phyloP scores from a whole-genome alignment of 2,329 filamentous ascomycete genomes.

The Paracamarosporium sp. region DNA sequence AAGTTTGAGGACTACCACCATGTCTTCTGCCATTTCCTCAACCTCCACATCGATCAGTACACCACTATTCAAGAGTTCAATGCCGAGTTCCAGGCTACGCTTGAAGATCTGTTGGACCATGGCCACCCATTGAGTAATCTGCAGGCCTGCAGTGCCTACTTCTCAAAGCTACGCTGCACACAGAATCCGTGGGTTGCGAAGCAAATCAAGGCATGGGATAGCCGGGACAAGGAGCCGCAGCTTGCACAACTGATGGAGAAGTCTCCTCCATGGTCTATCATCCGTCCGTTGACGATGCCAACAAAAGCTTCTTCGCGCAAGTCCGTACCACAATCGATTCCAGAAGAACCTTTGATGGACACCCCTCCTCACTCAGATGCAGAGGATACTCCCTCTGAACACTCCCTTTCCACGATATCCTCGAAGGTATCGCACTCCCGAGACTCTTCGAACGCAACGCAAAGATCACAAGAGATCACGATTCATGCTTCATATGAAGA shows the following conservation, averaged over 20 bases:
- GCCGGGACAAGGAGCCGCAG: constrained; percentile 23
- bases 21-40: constrained; percentile 46
- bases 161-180: constrained; percentile 45
- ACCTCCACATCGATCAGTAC: constrained; percentile 45
- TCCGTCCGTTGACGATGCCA: constrained; percentile 32
- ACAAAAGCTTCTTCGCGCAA: constrained; percentile 16
- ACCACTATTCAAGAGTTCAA: constrained; percentile 42
- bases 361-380: constrained; percentile 24
- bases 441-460: constrained; percentile 26
- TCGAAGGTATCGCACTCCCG: constrained; percentile 28
- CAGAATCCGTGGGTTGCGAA: constrained; percentile 46
- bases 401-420: constrained; percentile 21
- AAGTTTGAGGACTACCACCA: constrained; percentile 46
- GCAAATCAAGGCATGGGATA: constrained; percentile 40
- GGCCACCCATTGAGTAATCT: constrained; percentile 40
- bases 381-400: constrained; percentile 20
- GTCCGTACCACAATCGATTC: constrained; percentile 25
- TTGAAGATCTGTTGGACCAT: constrained; percentile 43
- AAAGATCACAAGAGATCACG: constrained; percentile 36
- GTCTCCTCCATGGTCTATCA: constrained; percentile 39
- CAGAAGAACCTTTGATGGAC: constrained; percentile 28
- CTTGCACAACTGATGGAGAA: constrained; percentile 38
- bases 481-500: constrained; percentile 34
- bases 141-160: constrained; percentile 46
- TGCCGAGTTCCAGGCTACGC: constrained; percentile 36